These are phyloP conservation scores for Fusarium newnesense DNA, from an alignment of 2,329 filamentous ascomycete genomes.

Conservation along the genomic window DNA sequence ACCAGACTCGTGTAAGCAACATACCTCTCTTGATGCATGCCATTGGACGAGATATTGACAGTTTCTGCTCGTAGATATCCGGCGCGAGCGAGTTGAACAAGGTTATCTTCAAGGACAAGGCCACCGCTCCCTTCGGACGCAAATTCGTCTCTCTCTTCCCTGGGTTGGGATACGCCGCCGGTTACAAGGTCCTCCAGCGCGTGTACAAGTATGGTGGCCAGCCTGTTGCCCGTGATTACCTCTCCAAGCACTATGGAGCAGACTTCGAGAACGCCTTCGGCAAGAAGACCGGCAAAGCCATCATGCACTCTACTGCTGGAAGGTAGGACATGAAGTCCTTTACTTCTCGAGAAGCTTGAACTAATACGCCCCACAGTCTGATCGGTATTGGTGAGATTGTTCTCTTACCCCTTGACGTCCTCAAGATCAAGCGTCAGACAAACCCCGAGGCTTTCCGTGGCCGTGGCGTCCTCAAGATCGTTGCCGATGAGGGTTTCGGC, in stretches of 20 bases:
- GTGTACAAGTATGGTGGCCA: slow-evolving; percentile 99
- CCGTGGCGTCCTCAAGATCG: slow-evolving; percentile 87
- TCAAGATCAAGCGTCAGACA: slow-evolving; percentile 99
- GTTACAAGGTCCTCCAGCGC: slow-evolving; percentile 96
- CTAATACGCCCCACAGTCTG: slow-evolving; percentile 64
- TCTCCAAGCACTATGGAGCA: slow-evolving; percentile 80
- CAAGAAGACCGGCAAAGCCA: slow-evolving; percentile 96
- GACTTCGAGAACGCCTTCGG: slow-evolving; percentile 91
- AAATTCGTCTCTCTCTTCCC: slow-evolving; percentile 98
- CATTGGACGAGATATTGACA: slow-evolving; percentile 28
- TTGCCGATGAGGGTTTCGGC: slow-evolving; percentile 93
- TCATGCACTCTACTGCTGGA: slow-evolving; percentile 97
- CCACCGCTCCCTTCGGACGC: slow-evolving; percentile 71
- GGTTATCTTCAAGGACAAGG: slow-evolving; percentile 94
- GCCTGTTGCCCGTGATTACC: slow-evolving; percentile 91
- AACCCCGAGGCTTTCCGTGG: slow-evolving; percentile 98
- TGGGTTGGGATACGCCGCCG: slow-evolving; percentile 94
- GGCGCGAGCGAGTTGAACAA: slow-evolving; percentile 75
- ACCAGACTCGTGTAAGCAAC: slow-evolving; percentile 75
- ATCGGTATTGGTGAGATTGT: slow-evolving; percentile 98
- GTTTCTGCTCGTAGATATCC: slow-evolving; percentile 44
- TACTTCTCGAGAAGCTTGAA: not conserved
- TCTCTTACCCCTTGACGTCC: slow-evolving; percentile 91
- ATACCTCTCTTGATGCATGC: slow-evolving; percentile 38
- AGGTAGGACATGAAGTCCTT: slow-evolving; percentile 61